Evolutionary conservation across 2,329 filamentous ascomycete genomes (phyloP), one percentile per base, ranked within the genome.

Genomic region (Colletotrichum liaoningense): DNA sequence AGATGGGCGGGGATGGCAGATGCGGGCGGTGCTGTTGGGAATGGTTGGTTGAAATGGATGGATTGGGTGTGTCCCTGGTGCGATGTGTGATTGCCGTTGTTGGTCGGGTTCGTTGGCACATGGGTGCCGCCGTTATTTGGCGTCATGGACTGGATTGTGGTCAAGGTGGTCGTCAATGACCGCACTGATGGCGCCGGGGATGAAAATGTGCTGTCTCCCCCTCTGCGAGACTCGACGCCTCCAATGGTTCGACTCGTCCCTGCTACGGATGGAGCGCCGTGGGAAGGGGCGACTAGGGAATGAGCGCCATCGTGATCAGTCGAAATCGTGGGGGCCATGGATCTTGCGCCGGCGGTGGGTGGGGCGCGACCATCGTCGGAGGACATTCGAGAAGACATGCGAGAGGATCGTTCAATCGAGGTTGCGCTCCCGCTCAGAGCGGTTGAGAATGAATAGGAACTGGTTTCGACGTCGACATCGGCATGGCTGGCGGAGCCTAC

Each of bases 161-260:
- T 97, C 68, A 97, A 86, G 1, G 94, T 97, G 0, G 94, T 97
- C 1, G 94, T 94, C 67, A 97, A 86, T 2, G 94, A 96, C 74
- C 92, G 92, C 60, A 95, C 91, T 8, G 94, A 96, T 30, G 94
- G 94, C 42, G 94, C 93, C 1, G 94, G 94, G 14, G 94, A 95
- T 22, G 93, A 95, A 81, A 96, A 96, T 49, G 93, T 95, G 85
- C 91, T 93, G 81, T 92, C 90, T 67, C 87, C 93, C 69, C 94
- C 94, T 77, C 93, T 90, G 71, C 91, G 89, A 62, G 89, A 90
- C 5, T 93, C 92, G 60, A 93, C 79, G 11, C 91, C 93, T 62
- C 91, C 92, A 2, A 88, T 85, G 7, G 93, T 95, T 49, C 90
- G 89, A 79, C 88, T 92, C 14, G 95, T 98, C 22, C 94, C 95